These are phyloP conservation scores for Blastobotrys arbuscula DNA, from an alignment of 1,139 yeast genomes.

Conservation along the genomic window DNA sequence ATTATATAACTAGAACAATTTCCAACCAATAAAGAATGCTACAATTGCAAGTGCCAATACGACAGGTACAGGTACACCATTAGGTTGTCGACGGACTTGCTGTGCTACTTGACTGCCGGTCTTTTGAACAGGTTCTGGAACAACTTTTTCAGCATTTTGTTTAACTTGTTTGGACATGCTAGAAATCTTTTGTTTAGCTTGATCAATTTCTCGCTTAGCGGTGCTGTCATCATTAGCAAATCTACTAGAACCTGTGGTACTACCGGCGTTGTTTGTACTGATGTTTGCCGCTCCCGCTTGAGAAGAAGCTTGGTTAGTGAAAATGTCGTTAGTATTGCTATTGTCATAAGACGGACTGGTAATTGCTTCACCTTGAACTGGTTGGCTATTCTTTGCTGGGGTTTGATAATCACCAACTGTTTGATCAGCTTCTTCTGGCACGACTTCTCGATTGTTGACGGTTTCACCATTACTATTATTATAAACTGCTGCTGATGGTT, in stretches of 20 bases:
- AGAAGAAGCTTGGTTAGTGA: slow-evolving; percentile 4
- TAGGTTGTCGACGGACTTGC: slow-evolving; percentile 16
- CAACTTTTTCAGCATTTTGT: not conserved
- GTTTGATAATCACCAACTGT: slow-evolving; percentile 5
- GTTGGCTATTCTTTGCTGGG: slow-evolving; percentile 15
- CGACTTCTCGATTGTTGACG: not conserved
- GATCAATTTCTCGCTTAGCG: slow-evolving; percentile 14
- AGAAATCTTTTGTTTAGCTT: slow-evolving; percentile 23
- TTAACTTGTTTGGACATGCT: slow-evolving; percentile 22
- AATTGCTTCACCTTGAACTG: not conserved
- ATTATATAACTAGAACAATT: slow-evolving; percentile 38
- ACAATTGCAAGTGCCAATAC: slow-evolving; percentile 48
- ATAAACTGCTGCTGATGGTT: slow-evolving; percentile 1
- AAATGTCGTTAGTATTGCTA: slow-evolving; percentile 19
- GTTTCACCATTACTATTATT: not conserved
- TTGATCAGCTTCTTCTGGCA: not conserved
- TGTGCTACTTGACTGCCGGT: slow-evolving; percentile 11
- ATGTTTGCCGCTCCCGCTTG: not conserved
- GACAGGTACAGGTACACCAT: slow-evolving; percentile 48
- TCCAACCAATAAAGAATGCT: slow-evolving; percentile 59
- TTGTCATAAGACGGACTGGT: not conserved
- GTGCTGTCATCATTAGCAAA: not conserved
- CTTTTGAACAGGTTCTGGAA: slow-evolving; percentile 7
- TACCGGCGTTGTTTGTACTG: no score
- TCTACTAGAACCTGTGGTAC: no score